Percentiles rank a stretch among this genome's conserved stretches.
These are phyloP conservation scores for Phylloporus sp. DNA, from an alignment of 768 basidiomycete genomes.

Conservation along the genomic window DNA sequence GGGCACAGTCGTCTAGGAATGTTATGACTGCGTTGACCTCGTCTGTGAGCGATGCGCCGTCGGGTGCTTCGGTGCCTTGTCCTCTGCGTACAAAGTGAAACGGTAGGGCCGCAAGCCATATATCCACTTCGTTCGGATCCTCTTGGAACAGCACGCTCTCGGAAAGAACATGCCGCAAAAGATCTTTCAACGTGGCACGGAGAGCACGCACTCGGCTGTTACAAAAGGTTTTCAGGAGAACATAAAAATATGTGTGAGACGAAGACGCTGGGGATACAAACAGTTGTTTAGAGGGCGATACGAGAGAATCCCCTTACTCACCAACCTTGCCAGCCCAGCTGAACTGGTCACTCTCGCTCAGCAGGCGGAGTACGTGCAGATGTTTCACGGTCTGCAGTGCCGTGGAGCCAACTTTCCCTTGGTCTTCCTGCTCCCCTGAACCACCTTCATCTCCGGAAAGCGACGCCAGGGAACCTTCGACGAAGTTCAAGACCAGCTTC, in stretches of 20 bases:
- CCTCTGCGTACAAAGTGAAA: conserved; percentile 31
- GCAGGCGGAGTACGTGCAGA: conserved; percentile 70
- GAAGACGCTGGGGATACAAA: conserved; percentile 34
- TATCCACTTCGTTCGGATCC: conserved; percentile 59
- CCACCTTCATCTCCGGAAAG: conserved; percentile 7
- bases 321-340: conserved; percentile 72
- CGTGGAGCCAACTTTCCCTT: conserved; percentile 11
- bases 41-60: conserved; percentile 49
- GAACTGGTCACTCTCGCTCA: conserved; percentile 79
- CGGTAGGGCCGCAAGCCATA: conserved; percentile 75
- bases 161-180: conserved; percentile 65
- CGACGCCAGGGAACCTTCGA: conserved; percentile 26
- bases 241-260: conserved; percentile 63
- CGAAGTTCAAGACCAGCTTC: conserved; percentile 59
- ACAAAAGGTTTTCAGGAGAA: conserved; percentile 65
- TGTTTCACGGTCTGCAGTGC: conserved; percentile 57
- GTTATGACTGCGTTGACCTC: conserved; percentile 54
- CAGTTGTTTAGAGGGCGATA: background rate
- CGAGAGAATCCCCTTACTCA: conserved; percentile 32
- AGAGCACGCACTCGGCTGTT: conserved; percentile 49
- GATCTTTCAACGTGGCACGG: conserved; percentile 44
- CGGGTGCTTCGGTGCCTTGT: conserved; percentile 41
- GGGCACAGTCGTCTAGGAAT: conserved; percentile 86
- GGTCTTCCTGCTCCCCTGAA: conserved; percentile 12
- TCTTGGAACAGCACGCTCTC: conserved; percentile 79